Conservation (phyloP, 2,329 filamentous ascomycete genomes). For the Venturia asperata region DNA sequence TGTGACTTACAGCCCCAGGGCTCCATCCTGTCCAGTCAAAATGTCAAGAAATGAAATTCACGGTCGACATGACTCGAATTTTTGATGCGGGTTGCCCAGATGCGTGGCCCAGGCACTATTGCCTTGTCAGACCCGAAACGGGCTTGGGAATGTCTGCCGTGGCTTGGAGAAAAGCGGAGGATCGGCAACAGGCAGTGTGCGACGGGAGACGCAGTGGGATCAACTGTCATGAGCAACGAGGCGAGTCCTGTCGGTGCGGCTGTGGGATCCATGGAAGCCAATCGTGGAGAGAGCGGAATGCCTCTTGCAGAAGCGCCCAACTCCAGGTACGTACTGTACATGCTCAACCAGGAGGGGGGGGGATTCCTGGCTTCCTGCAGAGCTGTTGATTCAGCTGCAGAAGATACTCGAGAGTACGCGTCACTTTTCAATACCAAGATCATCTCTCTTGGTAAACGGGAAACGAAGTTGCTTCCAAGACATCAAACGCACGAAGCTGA, state of each 20-base stretch:
- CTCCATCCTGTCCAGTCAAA: neutral
- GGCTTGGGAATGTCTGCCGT: neutral
- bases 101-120: neutral
- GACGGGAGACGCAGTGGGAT: neutral
- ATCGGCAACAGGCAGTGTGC: neutral
- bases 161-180: conserved; percentile 8
- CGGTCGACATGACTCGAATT: neutral
- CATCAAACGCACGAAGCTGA: neutral
- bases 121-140: conserved; percentile 8
- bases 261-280: neutral
- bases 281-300: neutral
- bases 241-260: no score
- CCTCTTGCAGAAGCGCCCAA: neutral
- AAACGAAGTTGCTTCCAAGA: conserved; percentile 5
- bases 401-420: neutral
- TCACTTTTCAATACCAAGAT: neutral
- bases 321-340: neutral
- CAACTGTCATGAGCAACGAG: neutral
- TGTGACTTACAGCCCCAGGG: neutral
- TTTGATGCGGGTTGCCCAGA: neutral
- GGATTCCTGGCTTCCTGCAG: no score
- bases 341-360: no score
- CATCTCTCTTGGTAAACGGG: neutral
- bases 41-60: neutral
- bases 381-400: neutral